Percentiles rank a stretch among this genome's conserved stretches.
Conservation (phyloP, 2,329 filamentous ascomycete genomes). For the Hymenoscyphus fraxineus region DNA sequence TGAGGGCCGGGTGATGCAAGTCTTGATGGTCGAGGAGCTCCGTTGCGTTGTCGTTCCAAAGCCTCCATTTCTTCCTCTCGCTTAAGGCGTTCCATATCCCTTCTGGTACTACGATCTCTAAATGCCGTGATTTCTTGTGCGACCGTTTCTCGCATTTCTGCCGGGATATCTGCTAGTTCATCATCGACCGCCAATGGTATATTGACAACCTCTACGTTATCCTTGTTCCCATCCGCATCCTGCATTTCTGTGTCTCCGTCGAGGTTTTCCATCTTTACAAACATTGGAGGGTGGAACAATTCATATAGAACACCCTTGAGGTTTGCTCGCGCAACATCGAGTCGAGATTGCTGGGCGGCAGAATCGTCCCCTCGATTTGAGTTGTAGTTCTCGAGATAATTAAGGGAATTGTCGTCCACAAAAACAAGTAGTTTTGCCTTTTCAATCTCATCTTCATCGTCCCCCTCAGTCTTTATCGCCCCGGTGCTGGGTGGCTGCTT, state of each 20-base stretch:
- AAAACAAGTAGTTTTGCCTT: slow-evolving; percentile 69
- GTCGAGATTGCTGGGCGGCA: slow-evolving; percentile 59
- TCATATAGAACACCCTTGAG: slow-evolving; percentile 67
- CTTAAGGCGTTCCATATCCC: slow-evolving; percentile 82
- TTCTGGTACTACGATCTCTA: slow-evolving; percentile 81
- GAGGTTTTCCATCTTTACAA: slow-evolving; percentile 48
- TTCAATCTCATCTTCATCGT: slow-evolving; percentile 45
- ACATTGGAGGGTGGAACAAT: slow-evolving; percentile 63
- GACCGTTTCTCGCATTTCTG: slow-evolving; percentile 93
- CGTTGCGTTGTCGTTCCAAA: slow-evolving; percentile 72
- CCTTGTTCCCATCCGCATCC: slow-evolving; percentile 54
- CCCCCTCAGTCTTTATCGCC: slow-evolving; percentile 40
- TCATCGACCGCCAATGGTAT: slow-evolving; percentile 86
- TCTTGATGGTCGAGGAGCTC: slow-evolving; percentile 59
- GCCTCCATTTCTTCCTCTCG: slow-evolving; percentile 92
- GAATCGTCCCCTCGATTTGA: slow-evolving; percentile 60
- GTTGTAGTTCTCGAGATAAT: slow-evolving; percentile 81
- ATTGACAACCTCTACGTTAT: slow-evolving; percentile 79
- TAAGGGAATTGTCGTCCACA: slow-evolving; percentile 77
- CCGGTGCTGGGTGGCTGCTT: slow-evolving; percentile 56
- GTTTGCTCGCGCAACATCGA: slow-evolving; percentile 65
- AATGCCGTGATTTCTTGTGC: slow-evolving; percentile 93
- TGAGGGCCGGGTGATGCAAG: slow-evolving; percentile 62
- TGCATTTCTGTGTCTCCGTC: slow-evolving; percentile 69
- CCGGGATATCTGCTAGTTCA: slow-evolving; percentile 90